Evolutionary conservation across 225 moss, liverwort and hornwort genomes (phyloP).

Genomic region (Asterella californica): DNA sequence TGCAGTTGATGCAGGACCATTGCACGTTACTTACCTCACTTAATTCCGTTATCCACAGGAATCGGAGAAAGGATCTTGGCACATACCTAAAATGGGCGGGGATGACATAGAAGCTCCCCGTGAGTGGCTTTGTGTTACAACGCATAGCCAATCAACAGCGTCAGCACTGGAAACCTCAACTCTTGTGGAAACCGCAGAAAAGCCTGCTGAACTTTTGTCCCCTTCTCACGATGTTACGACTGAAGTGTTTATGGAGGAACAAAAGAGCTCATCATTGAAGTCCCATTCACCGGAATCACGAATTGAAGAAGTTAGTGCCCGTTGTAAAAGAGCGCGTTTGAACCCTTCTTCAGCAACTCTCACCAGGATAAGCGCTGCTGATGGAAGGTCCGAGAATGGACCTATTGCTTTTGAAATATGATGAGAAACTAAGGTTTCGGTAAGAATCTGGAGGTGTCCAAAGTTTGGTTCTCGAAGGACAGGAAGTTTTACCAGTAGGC

Average conservation of each 20-base stretch:
- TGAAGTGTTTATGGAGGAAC: not conserved
- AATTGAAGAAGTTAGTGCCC: not conserved
- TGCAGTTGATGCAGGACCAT: too few species aligned
- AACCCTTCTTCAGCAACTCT: constrained; percentile 24
- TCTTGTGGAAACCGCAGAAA: constrained; percentile 17
- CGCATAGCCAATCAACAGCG: constrained; percentile 33
- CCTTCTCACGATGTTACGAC: not conserved
- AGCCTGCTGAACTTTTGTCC: not conserved
- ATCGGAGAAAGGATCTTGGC: constrained; percentile 84
- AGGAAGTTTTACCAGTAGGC: not conserved
- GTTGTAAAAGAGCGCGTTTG: constrained; percentile 20
- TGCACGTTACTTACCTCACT: not conserved
- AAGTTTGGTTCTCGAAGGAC: too few species aligned
- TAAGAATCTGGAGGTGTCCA: not conserved
- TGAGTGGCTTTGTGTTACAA: constrained; percentile 85
- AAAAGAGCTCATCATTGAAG: not conserved
- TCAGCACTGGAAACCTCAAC: constrained; percentile 24
- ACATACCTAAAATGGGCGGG: constrained; percentile 60
- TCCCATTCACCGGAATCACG: constrained; percentile 14
- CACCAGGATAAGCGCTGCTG: constrained; percentile 34
- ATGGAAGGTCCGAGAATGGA: constrained; percentile 27
- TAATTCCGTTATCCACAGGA: constrained; percentile 44
- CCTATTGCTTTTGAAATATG: constrained; percentile 37
- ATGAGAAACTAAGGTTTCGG: not conserved
- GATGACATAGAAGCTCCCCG: constrained; percentile 53